Base-by-base conservation (phyloP, 345 rosid genomes). In the Dimocarpus longan region DNA sequence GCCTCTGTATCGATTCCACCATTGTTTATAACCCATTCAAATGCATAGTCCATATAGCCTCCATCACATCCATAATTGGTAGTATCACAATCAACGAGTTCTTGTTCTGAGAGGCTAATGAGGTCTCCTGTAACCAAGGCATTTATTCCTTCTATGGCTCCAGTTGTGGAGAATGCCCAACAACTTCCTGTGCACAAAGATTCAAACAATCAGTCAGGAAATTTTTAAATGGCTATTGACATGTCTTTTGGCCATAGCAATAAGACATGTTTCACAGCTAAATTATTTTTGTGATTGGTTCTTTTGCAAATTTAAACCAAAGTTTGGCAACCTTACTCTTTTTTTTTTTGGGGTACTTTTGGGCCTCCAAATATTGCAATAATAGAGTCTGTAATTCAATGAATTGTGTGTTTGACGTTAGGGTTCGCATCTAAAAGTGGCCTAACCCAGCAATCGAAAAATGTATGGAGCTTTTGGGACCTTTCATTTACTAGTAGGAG, bases 21-120 rank as follows among this genome's bases (percentile, higher is more conserved):
- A 10, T 90, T 92, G 80, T 72, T 78, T 24, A 88, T 84, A 78
- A 90, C 84, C 96, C 96, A 92, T 75, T 92, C 93, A 63, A 92
- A 92, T 4, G 92, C 96, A 12, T 92, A 92, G 79, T 90, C 92
- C 96, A 92, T 87, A 65, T 92, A 83, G 40, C 93, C 96, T 32
- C 96, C 96, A 0, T 90, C 93, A n/a, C 96, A 92, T 15, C 96
- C 96, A 0, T 88, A 4, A 66, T 89, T 87, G 68, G 87, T 89
- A 24, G 78, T 70, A 72, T 92, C 96, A 68, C 96, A 92, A 74
- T 88, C 90, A 19, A 92, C 87, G 7, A 92, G 93, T 66, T 92
- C 96, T 80, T 92, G 92, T 63, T 92, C 92, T 4, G 93, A 92
- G 12, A 92, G 89, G 88, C 92, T 90, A 52, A 88, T 13, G 0